Evolutionary conservation across 345 rosid genomes (phyloP), one percentile per base, ranked within the genome.

Genomic region (Salix udensis): DNA sequence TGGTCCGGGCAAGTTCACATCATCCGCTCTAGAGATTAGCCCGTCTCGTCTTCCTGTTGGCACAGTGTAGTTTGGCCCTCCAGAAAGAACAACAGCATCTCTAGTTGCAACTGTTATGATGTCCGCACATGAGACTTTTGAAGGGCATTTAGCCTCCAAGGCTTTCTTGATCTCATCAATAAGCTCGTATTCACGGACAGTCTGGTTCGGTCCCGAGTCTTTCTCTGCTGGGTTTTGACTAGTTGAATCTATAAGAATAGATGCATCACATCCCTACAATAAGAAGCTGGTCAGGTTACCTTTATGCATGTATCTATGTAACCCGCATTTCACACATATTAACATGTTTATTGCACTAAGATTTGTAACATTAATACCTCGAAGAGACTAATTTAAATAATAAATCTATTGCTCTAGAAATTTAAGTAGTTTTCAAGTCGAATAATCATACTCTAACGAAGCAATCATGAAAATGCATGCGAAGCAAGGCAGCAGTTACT

Each of bases 391-490:
- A 13, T 14, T 44, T 44, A 44, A 44, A 44, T 44, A 13, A 44
- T 44, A 0, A 13, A 44, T 13, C 50, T 44, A 8, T 44, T 12
- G 50, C 16, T 44, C 50, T 44, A 44, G 2, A 44, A 13, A 28
- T 10, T 21, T 40, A 10, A 18, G 65, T 34, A 40, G 44, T 40
- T 40, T 40, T 40, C 13, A 40, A 44, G 16, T 0, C 44, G 26
- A 39, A n/a, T 65, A 42, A 23, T 44, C 82, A 82, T 91, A 89
- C 95, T 53, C 78, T 83, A 74, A 91, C 89, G 52, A 92, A 92
- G 76, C 97, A 92, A 67, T 94, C 96, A 65, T 94, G 96, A 67
- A 92, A 94, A 79, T 92, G 96, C 94, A 91, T 87, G 79, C 93
- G 96, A 76, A 94, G 96, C 86, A 94, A 79, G 64, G 93, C 93